These are phyloP conservation scores for Tetragonia tetragonoides DNA, from an alignment of 148 eudicot genomes.

Conservation along the genomic window DNA sequence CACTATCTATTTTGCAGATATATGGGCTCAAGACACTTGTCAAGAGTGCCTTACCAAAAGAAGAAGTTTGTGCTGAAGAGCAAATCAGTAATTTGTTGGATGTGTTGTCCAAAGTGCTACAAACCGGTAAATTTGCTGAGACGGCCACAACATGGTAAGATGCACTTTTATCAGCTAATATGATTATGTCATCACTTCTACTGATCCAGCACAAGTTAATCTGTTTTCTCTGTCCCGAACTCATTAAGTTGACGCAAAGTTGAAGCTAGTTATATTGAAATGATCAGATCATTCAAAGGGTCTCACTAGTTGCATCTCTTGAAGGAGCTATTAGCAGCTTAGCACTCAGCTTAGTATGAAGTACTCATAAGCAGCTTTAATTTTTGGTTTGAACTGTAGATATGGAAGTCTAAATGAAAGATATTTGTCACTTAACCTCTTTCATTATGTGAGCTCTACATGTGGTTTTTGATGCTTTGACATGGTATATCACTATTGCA, in stretches of 20 bases:
- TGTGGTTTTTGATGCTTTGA: neutral
- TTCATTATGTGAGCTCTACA: neutral
- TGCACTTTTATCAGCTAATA: neutral
- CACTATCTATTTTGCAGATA: conserved; percentile 41
- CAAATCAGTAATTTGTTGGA: conserved; percentile 55
- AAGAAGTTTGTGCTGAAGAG: conserved; percentile 36
- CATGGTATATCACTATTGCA: neutral
- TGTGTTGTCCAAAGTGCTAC: conserved; percentile 58
- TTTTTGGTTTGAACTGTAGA: neutral
- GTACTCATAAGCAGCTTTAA: neutral
- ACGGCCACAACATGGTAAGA: conserved; percentile 50
- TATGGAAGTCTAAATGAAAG: neutral
- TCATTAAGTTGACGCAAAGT: conserved; percentile 1
- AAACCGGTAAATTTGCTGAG: conserved; percentile 47
- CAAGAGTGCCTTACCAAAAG: conserved; percentile 62
- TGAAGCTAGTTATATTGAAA: neutral
- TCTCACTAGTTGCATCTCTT: neutral
- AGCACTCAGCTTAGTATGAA: neutral
- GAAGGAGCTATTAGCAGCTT: neutral
- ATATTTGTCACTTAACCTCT: neutral
- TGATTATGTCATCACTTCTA: conserved; percentile 10
- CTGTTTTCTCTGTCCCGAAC: neutral
- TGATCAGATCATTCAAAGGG: neutral
- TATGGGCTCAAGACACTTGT: conserved; percentile 86
- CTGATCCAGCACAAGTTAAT: neutral